These are phyloP conservation scores for Noccaea caerulescens DNA, from an alignment of 345 rosid species.

Conservation along the genomic window DNA sequence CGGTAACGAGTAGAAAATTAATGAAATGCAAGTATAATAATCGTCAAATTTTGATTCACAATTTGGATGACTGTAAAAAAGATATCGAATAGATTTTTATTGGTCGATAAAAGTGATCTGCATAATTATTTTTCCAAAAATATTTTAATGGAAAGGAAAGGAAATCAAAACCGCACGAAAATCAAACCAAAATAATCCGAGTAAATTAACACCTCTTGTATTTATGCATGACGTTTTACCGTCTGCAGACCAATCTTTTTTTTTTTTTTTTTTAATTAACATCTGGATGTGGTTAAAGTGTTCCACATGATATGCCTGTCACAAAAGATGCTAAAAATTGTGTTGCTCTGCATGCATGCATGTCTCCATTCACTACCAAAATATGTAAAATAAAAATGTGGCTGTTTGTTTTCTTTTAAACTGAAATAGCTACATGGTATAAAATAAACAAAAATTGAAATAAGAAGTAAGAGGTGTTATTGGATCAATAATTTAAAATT, in stretches of 20 bases:
- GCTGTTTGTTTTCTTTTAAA: too few species aligned
- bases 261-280: too few species aligned
- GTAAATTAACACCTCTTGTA: background rate
- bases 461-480: too few species aligned
- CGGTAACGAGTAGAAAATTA: background rate
- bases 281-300: background rate
- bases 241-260: background rate
- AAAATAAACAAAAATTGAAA: too few species aligned
- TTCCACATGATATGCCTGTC: conserved; percentile 12
- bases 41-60: background rate
- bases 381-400: background rate
- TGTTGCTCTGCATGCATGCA: conserved; percentile 12
- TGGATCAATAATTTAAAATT: too few species aligned
- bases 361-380: conserved; percentile 10
- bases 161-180: background rate
- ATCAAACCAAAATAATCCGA: background rate
- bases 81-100: background rate
- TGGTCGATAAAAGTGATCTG: background rate
- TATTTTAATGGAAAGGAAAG: too few species aligned
- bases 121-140: background rate
- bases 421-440: too few species aligned
- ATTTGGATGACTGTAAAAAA: background rate
- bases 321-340: conserved; percentile 8
- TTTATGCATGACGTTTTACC: background rate
- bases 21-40: background rate